A percentile compares a stretch with the other conserved stretches of the same genome.
phyloP scores from a whole-genome alignment of 441 rosid genomes.

The Syzygium syzygioides region DNA sequence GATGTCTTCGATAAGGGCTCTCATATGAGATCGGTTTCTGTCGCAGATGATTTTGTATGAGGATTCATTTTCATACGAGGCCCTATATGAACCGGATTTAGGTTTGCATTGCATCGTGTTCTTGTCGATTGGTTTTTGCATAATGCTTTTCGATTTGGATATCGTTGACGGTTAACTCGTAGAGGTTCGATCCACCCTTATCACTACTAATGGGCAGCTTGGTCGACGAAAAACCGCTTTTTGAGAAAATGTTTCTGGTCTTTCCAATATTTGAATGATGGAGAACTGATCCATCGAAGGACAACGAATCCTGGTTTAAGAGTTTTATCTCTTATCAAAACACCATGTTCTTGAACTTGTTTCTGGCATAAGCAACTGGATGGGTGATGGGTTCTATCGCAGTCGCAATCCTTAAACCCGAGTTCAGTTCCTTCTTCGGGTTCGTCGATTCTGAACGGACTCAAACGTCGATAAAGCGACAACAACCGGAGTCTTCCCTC shows the following conservation, averaged over 20 bases:
- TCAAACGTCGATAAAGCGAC: background rate
- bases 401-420: background rate
- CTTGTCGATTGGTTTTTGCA: background rate
- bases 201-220: background rate
- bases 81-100: background rate
- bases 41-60: background rate
- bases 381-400: background rate
- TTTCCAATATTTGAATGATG: background rate
- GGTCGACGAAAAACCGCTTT: background rate
- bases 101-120: accelerated
- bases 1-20: background rate
- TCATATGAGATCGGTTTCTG: background rate
- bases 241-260: background rate
- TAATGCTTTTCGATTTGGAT: background rate
- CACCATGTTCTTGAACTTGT: background rate
- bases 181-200: background rate
- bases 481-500: background rate
- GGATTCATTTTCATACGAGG: background rate
- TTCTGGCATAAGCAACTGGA: background rate
- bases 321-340: too few species aligned
- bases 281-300: background rate
- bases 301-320: background rate
- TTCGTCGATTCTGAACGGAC: background rate
- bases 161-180: background rate
- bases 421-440: background rate